These are phyloP conservation scores for Letharia columbiana DNA, from an alignment of 495 filamentous ascomycete genomes.

Conservation along the genomic window DNA sequence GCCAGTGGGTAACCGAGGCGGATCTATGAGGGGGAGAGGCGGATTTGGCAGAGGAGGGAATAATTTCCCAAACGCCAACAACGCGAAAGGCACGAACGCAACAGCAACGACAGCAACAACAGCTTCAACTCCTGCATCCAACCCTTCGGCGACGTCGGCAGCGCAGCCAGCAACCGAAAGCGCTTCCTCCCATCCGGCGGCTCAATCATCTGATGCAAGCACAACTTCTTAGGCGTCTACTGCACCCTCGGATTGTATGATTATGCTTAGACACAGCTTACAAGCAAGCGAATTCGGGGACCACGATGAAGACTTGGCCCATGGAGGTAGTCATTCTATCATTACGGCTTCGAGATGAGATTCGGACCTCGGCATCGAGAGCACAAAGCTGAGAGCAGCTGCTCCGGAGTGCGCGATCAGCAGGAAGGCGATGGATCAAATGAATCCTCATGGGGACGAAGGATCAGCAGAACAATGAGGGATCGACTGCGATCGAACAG, in stretches of 20 bases:
- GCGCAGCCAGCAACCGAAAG: slow-evolving; percentile 1
- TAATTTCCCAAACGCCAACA: slow-evolving; percentile 8
- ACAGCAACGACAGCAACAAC: not conserved
- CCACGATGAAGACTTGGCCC: not conserved
- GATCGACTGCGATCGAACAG: not conserved
- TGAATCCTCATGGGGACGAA: not conserved
- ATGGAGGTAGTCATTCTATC: not conserved
- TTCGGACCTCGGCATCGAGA: not conserved
- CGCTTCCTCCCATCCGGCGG: not conserved
- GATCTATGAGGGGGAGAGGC: slow-evolving; percentile 23
- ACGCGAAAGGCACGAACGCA: not conserved
- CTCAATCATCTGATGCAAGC: slow-evolving; percentile 4
- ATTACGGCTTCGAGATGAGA: not conserved
- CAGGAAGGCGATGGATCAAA: not conserved
- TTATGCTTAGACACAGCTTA: not conserved
- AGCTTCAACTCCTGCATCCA: not conserved
- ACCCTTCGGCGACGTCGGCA: not conserved
- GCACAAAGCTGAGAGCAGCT: not conserved
- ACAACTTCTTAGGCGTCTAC: not conserved
- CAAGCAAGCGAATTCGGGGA: not conserved
- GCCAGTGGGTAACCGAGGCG: slow-evolving; percentile 21
- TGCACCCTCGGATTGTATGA: not conserved
- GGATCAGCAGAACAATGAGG: not conserved
- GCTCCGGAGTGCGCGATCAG: not conserved
- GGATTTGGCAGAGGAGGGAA: slow-evolving; percentile 18